Evolutionary conservation across 371 early-diverging fungal genomes (phyloP).

Genomic region (Mucor piriformis): DNA sequence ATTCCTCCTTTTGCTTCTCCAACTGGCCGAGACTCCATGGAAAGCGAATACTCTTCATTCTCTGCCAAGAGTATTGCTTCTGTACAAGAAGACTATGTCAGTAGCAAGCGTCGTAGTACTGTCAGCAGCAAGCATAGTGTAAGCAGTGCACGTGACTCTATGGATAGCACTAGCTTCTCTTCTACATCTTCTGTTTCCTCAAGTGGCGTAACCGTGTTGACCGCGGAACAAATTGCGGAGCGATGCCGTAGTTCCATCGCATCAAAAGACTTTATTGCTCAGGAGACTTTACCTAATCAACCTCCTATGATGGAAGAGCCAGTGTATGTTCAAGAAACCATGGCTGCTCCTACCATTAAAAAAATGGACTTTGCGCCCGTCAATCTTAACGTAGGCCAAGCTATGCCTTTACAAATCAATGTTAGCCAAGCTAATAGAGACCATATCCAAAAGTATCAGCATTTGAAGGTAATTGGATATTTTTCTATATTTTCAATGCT

Average conservation of each 20-base stretch:
- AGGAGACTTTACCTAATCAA: not conserved
- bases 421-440: not conserved
- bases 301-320: not conserved
- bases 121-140: constrained; percentile 21
- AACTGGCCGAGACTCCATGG: constrained; percentile 7
- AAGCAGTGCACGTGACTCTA: constrained; percentile 36
- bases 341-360: not conserved
- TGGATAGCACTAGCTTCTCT: not conserved
- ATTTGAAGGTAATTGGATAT: not conserved
- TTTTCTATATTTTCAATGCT: too few relatives aligned
- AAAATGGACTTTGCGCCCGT: too few relatives aligned
- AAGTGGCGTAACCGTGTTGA: not conserved
- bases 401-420: not conserved
- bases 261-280: not conserved
- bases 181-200: not conserved
- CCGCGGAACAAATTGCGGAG: constrained; percentile 11
- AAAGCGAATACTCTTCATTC: not conserved
- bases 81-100: not conserved
- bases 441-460: not conserved
- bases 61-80: not conserved
- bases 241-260: constrained; percentile 1
- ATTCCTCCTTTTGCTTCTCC: not conserved
- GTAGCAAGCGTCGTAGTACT: constrained; percentile 5
- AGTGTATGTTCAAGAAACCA: not conserved
- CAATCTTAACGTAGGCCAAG: not conserved